Conservation (phyloP, 176 grass and related monocot species). For the Oryza glumipatula region DNA sequence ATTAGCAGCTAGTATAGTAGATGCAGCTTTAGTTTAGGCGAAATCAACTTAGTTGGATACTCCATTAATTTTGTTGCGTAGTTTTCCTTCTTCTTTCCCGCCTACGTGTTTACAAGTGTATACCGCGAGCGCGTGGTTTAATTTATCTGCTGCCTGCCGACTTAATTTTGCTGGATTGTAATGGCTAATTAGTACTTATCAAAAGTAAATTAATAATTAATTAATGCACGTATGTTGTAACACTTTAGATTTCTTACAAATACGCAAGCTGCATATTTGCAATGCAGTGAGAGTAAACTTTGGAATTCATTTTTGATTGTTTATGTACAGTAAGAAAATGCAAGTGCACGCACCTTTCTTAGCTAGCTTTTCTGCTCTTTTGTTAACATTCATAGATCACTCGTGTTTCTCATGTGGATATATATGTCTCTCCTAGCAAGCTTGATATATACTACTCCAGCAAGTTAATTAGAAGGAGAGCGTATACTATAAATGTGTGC, state of each 20-base stretch:
- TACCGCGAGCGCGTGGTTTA: no score
- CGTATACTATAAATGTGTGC: no score
- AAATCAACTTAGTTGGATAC: background rate
- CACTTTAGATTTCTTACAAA: background rate
- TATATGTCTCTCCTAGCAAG: background rate
- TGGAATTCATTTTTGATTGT: background rate
- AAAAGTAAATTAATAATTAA: background rate
- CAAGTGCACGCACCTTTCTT: background rate
- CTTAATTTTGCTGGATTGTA: background rate
- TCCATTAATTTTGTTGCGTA: background rate
- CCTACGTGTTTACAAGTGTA: no score
- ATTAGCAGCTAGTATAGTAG: background rate
- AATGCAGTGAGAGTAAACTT: background rate
- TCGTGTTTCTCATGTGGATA: background rate
- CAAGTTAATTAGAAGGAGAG: background rate
- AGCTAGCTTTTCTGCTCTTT: background rate
- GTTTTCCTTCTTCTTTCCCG: background rate
- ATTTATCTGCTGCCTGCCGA: background rate
- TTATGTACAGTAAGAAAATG: background rate
- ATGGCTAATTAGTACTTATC: background rate
- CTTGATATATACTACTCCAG: no score
- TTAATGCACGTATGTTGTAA: background rate
- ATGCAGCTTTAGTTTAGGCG: background rate
- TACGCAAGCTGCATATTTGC: background rate
- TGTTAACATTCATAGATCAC: background rate